A percentile compares a stretch with the other conserved stretches of the same genome.
phyloP scores from a whole-genome alignment of 352 stramenopile species.

The Aphanomyces cochlioides region DNA sequence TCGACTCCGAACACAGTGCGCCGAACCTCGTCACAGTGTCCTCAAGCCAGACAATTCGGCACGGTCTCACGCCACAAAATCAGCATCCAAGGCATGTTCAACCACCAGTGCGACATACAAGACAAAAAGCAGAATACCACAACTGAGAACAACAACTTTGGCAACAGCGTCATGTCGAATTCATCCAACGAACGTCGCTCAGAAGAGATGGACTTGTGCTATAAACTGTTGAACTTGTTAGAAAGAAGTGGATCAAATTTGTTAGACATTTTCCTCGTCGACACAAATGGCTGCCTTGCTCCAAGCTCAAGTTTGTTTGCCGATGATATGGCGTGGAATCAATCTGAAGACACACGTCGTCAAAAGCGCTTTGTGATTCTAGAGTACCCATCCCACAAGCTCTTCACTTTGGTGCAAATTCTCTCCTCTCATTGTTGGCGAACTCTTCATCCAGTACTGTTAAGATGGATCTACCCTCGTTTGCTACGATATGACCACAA shows the following conservation, averaged over 20 bases:
- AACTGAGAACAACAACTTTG: no score
- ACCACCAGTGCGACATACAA: no score
- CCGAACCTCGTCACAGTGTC: no score
- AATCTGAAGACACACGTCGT: conserved; percentile 50
- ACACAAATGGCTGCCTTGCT: conserved; percentile 4
- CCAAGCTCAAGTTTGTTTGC: conserved; percentile 43
- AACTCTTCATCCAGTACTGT: conserved; percentile 55
- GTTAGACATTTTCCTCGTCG: neutral
- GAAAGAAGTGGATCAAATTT: neutral
- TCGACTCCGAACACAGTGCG: no score
- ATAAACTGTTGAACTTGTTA: neutral
- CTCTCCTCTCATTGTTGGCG: conserved; percentile 57
- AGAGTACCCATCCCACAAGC: conserved; percentile 47
- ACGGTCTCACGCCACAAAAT: no score
- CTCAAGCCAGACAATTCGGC: no score
- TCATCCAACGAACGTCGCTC: no score
- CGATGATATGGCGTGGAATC: conserved; percentile 79
- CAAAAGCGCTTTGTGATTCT: conserved; percentile 50
- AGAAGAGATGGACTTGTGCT: neutral
- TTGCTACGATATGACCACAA: conserved; percentile 40
- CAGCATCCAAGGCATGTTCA: no score
- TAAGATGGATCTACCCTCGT: conserved; percentile 44
- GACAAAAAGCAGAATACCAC: no score
- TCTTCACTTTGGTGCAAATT: conserved; percentile 48
- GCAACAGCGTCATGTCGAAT: no score